A percentile compares a stretch with the other conserved stretches of the same genome.
phyloP scores from a whole-genome alignment of 192 early-diverging fungal species.

The Dissophora globulifera region DNA sequence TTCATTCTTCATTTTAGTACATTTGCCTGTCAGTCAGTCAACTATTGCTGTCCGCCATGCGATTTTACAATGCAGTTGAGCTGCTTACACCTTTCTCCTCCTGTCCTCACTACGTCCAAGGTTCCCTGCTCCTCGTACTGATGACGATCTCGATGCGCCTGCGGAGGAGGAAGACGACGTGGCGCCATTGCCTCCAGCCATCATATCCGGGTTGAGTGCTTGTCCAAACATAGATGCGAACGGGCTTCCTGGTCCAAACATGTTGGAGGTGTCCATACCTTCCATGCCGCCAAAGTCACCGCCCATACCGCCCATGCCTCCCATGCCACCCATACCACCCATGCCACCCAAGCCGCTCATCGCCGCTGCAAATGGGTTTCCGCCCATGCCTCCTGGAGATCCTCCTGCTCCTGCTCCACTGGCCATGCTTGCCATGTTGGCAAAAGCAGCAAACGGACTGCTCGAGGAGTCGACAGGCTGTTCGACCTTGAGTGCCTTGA shows the following conservation, averaged over 20 bases:
- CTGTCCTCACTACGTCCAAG: conserved; percentile 39
- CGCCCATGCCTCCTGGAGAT: conserved; percentile 21
- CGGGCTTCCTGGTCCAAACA: conserved; percentile 36
- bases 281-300: conserved; percentile 15
- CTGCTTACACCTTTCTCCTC: conserved; percentile 45
- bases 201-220: conserved; percentile 8
- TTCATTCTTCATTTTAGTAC: too few relatives aligned
- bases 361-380: conserved; percentile 37
- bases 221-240: conserved; percentile 44
- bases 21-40: too few relatives aligned
- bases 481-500: conserved; percentile 24
- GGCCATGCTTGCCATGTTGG: conserved; percentile 42
- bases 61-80: background rate
- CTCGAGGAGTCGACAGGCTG: conserved; percentile 12
- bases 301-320: conserved; percentile 12
- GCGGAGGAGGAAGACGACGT: conserved; percentile 6
- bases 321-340: conserved; percentile 14
- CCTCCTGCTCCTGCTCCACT: conserved; percentile 14
- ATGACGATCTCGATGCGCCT: conserved; percentile 26
- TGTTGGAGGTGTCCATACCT: conserved; percentile 13
- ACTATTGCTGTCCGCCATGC: too few relatives aligned
- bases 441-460: conserved; percentile 27
- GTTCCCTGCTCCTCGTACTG: conserved; percentile 43
- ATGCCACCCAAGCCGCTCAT: conserved; percentile 32
- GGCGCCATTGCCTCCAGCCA: conserved; percentile 8